Conservation (phyloP, 2,329 filamentous ascomycete genomes). For the Epichloe aotearoae region DNA sequence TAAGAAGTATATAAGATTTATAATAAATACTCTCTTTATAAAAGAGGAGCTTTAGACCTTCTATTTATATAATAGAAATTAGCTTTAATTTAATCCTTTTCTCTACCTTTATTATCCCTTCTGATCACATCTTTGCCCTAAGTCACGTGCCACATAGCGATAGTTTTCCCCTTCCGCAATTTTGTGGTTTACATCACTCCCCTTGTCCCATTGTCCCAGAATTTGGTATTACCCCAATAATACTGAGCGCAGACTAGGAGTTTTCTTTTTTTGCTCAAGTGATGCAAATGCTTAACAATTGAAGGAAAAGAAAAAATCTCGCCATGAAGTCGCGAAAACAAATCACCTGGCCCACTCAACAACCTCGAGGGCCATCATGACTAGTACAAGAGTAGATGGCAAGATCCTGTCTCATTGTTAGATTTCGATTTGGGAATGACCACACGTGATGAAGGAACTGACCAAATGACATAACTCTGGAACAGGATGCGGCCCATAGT, state of each 20-base stretch:
- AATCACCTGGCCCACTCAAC: constrained; percentile 63
- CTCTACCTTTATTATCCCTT: too few species aligned
- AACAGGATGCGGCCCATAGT: constrained; percentile 90
- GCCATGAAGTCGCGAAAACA: not conserved
- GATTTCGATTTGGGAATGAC: constrained; percentile 7
- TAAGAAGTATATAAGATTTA: too few species aligned
- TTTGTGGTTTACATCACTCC: too few species aligned
- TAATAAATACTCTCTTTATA: too few species aligned
- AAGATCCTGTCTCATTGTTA: constrained; percentile 54
- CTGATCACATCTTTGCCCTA: too few species aligned
- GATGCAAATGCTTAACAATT: not conserved
- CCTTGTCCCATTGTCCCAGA: not conserved
- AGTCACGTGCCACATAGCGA: too few species aligned
- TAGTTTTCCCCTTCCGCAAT: too few species aligned
- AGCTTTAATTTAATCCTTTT: too few species aligned
- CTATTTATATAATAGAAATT: too few species aligned
- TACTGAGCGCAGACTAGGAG: not conserved
- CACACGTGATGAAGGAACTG: constrained; percentile 22
- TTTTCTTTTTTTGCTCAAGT: not conserved
- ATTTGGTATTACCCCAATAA: not conserved
- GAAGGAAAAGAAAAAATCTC: not conserved
- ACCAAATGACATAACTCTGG: constrained; percentile 82
- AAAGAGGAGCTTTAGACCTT: too few species aligned
- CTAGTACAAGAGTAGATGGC: constrained; percentile 78
- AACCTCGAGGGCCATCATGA: constrained; percentile 84